Base-by-base conservation (phyloP, 2,329 filamentous ascomycete genomes). In the Westerdykella sp. region DNA sequence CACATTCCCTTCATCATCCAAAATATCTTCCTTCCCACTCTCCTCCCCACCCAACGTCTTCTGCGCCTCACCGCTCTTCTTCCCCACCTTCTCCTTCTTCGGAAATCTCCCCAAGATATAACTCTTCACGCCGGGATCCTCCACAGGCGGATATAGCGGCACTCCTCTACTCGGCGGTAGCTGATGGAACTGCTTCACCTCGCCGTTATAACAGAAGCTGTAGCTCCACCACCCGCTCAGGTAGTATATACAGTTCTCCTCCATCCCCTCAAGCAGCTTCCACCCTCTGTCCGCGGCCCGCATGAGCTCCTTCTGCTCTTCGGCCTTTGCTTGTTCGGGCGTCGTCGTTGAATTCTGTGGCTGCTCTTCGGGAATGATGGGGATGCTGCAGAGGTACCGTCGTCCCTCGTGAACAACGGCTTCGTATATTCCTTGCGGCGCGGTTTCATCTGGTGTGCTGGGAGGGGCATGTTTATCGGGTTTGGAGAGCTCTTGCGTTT, bases 141-240 rank as follows among this genome's bases (percentile, higher is more conserved):
- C 83, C 37, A 83, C 76, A 0, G 90, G 90, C 18, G 87, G 84
- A 51, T 80, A 83, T 22, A 73, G 68, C 1, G 80, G 78, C 10
- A 85, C 79, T 3, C 83, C 82, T 46, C 82, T 81, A 36, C 80
- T 76, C 2, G 81, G 80, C 1, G 87, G 79, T 46, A 91, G 71
- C 36, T 88, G 87, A 65, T 96, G 90, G 68, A 94, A 96, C 67
- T 96, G 90, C 58, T 87, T 85, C 48, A 96, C 83, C 50, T 91
- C 81, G 48, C 83, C 78, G 61, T 87, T 87, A 69, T 95, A 93
- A 73, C 90, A 96, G 67, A 95, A 95, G 55, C 84, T 85, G 69
- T 96, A 96, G 60, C 85, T 93, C 90, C 90, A 96, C 90, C 90
- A 96, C 0, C 90, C 90, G 1, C 82, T 85, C 51, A 89, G 71